phyloP scores from a whole-genome alignment of 257 asterid species.

The Gentiana straminea region DNA sequence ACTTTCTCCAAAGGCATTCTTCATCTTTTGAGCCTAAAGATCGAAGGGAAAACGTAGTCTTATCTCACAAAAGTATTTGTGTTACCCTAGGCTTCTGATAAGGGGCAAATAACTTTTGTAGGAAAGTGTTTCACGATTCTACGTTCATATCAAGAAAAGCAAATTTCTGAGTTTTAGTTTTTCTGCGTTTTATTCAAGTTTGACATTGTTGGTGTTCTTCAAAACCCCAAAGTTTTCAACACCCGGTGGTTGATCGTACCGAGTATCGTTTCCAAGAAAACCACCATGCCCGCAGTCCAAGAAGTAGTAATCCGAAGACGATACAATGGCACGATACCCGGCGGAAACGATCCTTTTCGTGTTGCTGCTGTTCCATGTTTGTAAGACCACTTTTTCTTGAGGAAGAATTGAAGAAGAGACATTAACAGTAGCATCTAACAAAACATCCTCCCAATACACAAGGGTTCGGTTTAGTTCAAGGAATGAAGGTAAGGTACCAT shows the following conservation, averaged over 20 bases:
- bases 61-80: too few species aligned
- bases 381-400: conserved; percentile 44
- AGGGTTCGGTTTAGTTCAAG: conserved; percentile 61
- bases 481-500: conserved; percentile 60
- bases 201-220: too few species aligned
- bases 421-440: conserved; percentile 36
- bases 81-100: too few species aligned
- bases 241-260: conserved; percentile 48
- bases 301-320: conserved; percentile 66
- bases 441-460: conserved; percentile 86
- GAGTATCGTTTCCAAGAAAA: conserved; percentile 56
- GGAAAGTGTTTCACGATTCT: too few species aligned
- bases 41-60: too few species aligned
- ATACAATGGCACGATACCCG: conserved; percentile 73
- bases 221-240: too few species aligned
- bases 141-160: too few species aligned
- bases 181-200: too few species aligned
- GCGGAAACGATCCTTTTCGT: conserved; percentile 44
- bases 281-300: conserved; percentile 91
- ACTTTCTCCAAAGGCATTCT: too few species aligned
- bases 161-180: too few species aligned
- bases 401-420: conserved; percentile 58
- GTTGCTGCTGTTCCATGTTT: conserved; percentile 83
- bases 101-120: too few species aligned
- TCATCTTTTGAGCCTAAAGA: too few species aligned